These are phyloP conservation scores for Fusarium papillatum DNA, from an alignment of 2,329 filamentous ascomycete genomes.

Conservation along the genomic window DNA sequence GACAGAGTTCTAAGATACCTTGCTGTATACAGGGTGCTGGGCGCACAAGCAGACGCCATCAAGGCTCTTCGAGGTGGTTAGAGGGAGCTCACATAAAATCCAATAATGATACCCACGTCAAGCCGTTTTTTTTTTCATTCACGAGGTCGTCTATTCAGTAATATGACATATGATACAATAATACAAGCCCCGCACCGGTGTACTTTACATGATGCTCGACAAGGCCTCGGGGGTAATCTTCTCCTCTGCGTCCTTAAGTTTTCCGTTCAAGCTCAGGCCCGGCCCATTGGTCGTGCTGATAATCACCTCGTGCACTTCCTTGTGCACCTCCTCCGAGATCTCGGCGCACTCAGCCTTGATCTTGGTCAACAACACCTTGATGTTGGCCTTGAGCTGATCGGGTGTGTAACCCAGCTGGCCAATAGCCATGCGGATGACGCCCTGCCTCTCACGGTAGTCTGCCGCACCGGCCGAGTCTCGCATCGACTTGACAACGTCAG, in stretches of 20 bases:
- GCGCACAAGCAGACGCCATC: constrained; percentile 66
- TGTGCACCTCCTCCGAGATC: constrained; percentile 69
- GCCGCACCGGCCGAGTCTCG: constrained; percentile 86
- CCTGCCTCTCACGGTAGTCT: constrained; percentile 88
- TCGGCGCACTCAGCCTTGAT: constrained; percentile 84
- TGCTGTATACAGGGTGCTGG: constrained; percentile 65
- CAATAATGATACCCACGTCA: constrained; percentile 48
- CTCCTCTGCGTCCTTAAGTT: constrained; percentile 75
- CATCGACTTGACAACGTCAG: constrained; percentile 81
- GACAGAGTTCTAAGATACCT: constrained; percentile 64
- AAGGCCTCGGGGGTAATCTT: constrained; percentile 66
- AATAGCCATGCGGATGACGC: constrained; percentile 89
- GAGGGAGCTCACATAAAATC: constrained; percentile 35
- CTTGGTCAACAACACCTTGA: constrained; percentile 81
- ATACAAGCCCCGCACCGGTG: constrained; percentile 39
- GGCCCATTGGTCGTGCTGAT: constrained; percentile 90
- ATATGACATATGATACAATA: constrained; percentile 56
- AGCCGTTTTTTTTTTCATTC: constrained; percentile 12
- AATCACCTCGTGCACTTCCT: constrained; percentile 72
- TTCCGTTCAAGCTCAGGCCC: constrained; percentile 88
- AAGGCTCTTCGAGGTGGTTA: constrained; percentile 59
- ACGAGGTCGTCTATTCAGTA: constrained; percentile 40
- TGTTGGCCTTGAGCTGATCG: constrained; percentile 86
- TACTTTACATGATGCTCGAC: constrained; percentile 65
- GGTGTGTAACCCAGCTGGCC: constrained; percentile 93